Evolutionary conservation across 345 rosid species (phyloP), one percentile per base, ranked within the genome.

Genomic region (Dimocarpus longan): DNA sequence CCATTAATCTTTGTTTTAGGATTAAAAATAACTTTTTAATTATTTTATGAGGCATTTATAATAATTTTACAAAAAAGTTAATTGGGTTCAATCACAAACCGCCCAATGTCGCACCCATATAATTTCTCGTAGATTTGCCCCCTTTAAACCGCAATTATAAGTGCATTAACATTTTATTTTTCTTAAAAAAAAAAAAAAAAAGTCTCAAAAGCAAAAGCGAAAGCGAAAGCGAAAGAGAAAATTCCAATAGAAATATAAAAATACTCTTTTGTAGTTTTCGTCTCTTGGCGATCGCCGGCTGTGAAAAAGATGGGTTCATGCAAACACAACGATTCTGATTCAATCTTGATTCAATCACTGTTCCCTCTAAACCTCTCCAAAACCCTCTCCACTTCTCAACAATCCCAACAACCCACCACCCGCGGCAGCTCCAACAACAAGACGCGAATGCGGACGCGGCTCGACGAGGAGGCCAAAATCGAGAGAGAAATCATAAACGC

Each of bases 401-500:
- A 19, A 32, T 10, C 74, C 26, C 59, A 71, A 28, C 21, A 74
- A 7, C 32, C 68, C 24, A 10, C 59, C 65, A 5, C 9, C 10
- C 10, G 22, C 24, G 60, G 40, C 43, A 8, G 43, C 6, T 15
- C 42, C 18, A 6, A 44, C 24, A 22, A 15, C 21, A 74, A 8
- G 42, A 22, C 26, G 42, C 68, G 4, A 24, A 13, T 43, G 43
- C 74, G 18, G 16, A 28, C 32, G 24, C 26, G 28, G 65, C 77
- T 60, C 13, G 10, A 67, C 3, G 70, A 75, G 11, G 78, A 75
- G 70, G 78, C 70, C 43, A 46, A 26, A 15, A 44, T 75, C 70
- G 78, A 75, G 70, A 46, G 78, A 18, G 78, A 75, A 48, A 75
- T 75, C 60, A 32, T 46, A 0, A 44, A 46, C 44, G 62, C 70